Conservation (phyloP, 139 green algal species). For the Picochlorum sp. region DNA sequence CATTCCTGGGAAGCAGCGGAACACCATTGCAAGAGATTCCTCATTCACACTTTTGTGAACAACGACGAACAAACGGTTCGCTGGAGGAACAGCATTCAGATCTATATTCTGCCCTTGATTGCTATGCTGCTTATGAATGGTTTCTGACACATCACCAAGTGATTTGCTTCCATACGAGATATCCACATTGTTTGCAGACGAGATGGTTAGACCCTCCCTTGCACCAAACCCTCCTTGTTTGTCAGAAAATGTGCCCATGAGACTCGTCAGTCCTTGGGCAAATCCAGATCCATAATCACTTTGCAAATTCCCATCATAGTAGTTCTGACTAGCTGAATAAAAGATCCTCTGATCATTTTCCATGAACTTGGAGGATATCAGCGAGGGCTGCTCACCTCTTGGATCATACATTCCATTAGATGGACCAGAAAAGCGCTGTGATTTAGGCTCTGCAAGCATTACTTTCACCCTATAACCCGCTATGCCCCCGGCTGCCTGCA, state of each 20-base stretch:
- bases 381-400: no score
- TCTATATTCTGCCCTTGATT: conserved; percentile 18
- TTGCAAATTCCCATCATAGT: not conserved
- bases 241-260: not conserved
- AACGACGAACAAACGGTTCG: conserved; percentile 73
- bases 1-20: conserved; percentile 69
- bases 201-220: not conserved
- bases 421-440: not conserved
- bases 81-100: conserved; percentile 23
- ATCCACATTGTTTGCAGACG: not conserved
- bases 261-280: conserved; percentile 2
- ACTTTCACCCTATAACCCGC: conserved; percentile 81
- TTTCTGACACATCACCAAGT: no score
- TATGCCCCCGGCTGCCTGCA: conserved; percentile 45
- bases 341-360: no score
- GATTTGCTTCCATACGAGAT: no score
- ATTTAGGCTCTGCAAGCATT: conserved; percentile 87
- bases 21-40: conserved; percentile 62
- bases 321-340: not conserved
- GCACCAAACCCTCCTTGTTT: not conserved
- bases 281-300: not conserved
- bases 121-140: not conserved
- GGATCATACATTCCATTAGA: no score
- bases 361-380: no score
- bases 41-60: conserved; percentile 67